These are phyloP conservation scores for Plasmodium berghei DNA, from an alignment of 169 alveolate species.

Conservation along the genomic window DNA sequence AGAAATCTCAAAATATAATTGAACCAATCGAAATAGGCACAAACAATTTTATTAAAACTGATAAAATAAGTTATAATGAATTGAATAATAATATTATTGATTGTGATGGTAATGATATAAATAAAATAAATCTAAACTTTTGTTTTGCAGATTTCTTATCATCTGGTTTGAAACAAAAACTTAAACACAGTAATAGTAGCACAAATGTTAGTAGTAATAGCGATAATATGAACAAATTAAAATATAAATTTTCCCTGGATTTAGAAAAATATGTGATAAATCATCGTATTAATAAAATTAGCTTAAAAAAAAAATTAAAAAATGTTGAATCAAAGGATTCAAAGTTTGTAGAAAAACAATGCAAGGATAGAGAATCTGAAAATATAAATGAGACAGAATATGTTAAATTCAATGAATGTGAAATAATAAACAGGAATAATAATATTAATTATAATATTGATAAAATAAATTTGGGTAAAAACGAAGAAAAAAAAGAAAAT, in stretches of 20 bases:
- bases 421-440: background rate
- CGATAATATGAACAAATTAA: background rate
- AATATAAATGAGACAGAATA: background rate
- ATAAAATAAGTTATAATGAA: background rate
- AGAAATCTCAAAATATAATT: background rate
- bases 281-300: slow-evolving; percentile 34
- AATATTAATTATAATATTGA: background rate
- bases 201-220: background rate
- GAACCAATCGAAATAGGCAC: background rate
- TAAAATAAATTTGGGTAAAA: background rate
- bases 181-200: background rate
- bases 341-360: background rate
- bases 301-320: slow-evolving; percentile 7
- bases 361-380: background rate
- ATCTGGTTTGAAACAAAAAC: too few species aligned
- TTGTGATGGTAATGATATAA: too few species aligned
- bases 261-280: slow-evolving; percentile 25
- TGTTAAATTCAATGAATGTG: background rate
- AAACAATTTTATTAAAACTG: background rate
- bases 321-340: background rate
- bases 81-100: background rate
- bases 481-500: background rate
- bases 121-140: too few species aligned
- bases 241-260: background rate
- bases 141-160: too few species aligned